These are phyloP conservation scores for Penicillium parvum DNA, from an alignment of 495 filamentous ascomycete species.

Conservation along the genomic window DNA sequence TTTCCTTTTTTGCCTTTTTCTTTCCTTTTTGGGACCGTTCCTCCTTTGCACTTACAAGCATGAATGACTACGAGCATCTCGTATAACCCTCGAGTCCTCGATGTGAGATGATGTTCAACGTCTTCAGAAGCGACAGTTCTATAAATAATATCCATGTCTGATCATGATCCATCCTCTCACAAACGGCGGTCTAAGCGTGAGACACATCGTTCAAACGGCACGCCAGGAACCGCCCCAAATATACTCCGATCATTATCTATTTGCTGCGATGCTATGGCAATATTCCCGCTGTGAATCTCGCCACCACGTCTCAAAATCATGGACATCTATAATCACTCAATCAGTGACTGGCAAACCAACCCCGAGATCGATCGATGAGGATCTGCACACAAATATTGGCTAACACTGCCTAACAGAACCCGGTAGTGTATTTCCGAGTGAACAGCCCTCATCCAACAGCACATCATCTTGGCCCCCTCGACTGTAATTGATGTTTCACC, in stretches of 20 bases:
- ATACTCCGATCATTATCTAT: neutral
- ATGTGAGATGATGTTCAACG: neutral
- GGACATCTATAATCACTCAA: conserved; percentile 1
- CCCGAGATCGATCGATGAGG: conserved; percentile 12
- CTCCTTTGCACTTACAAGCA: too few species aligned
- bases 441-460: too few species aligned
- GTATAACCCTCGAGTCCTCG: neutral
- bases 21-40: too few species aligned
- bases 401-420: too few species aligned
- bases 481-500: too few species aligned
- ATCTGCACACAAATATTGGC: conserved; percentile 8
- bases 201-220: too few species aligned
- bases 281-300: neutral
- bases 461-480: too few species aligned
- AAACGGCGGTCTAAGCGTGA: neutral
- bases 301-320: conserved; percentile 8
- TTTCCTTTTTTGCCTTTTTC: conserved; percentile 4
- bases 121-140: neutral
- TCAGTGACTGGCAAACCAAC: conserved; percentile 7
- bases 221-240: neutral
- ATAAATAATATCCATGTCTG: neutral
- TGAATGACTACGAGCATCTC: neutral
- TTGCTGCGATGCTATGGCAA: too few species aligned
- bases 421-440: too few species aligned
- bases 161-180: neutral